Percentiles rank a stretch among this genome's conserved stretches.
Evolutionary conservation across 768 basidiomycete genomes (phyloP).

Genomic region (Inosperma sp.): DNA sequence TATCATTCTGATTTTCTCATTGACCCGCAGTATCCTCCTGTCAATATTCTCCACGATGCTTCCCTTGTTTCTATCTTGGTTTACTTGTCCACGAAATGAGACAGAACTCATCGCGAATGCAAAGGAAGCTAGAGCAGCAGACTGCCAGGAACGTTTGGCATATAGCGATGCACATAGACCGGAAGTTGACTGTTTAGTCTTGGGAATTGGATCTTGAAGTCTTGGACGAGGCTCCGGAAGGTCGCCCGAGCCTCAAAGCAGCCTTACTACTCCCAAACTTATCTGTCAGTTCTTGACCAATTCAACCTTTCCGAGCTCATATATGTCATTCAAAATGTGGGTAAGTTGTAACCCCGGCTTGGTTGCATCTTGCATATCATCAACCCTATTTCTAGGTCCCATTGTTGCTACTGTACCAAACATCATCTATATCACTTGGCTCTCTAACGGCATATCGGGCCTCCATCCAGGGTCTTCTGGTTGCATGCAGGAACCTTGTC

Average conservation of each 20-base stretch:
- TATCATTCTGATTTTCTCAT: slow-evolving; percentile 56
- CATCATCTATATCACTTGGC: slow-evolving; percentile 71
- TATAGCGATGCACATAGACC: too few relatives aligned
- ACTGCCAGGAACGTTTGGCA: too few relatives aligned
- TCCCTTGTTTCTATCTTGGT: slow-evolving; percentile 54
- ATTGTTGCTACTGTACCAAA: too few relatives aligned
- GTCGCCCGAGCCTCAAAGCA: slow-evolving; percentile 54
- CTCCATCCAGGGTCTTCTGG: too few relatives aligned
- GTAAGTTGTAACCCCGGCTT: too few relatives aligned
- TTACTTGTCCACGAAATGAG: slow-evolving; percentile 37
- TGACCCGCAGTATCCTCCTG: slow-evolving; percentile 55
- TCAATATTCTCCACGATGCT: slow-evolving; percentile 57
- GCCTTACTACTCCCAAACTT: slow-evolving; percentile 35
- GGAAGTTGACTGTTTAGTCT: slow-evolving; percentile 75
- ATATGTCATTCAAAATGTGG: slow-evolving; percentile 64
- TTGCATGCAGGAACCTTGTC: too few relatives aligned
- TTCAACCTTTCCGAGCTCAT: slow-evolving; percentile 61
- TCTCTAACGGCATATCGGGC: slow-evolving; percentile 79
- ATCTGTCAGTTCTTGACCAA: too few relatives aligned
- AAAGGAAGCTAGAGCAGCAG: too few relatives aligned
- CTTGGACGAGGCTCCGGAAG: slow-evolving; percentile 65
- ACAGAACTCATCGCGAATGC: too few relatives aligned
- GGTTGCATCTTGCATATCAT: slow-evolving; percentile 17
- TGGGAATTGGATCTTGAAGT: slow-evolving; percentile 75
- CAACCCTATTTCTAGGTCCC: slow-evolving; percentile 40